Conservation (phyloP, 2,329 filamentous ascomycete species). For the Trichoderma simmonsii region DNA sequence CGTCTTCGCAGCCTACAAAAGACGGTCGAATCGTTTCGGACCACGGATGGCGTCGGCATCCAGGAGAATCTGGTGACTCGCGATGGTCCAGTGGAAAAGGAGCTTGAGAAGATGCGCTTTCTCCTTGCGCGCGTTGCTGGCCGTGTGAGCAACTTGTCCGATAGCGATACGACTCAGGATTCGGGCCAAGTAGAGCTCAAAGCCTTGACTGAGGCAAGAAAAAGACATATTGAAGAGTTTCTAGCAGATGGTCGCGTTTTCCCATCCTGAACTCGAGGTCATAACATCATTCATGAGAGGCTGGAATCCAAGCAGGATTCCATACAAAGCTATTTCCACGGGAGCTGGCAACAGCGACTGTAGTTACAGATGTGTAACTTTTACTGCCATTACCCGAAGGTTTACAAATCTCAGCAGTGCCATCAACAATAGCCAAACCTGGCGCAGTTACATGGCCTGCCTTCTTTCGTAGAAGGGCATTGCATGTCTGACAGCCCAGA, state of each 20-base stretch:
- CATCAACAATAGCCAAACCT: not conserved
- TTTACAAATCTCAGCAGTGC: not conserved
- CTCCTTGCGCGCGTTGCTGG: slow-evolving; percentile 59
- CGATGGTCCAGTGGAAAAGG: slow-evolving; percentile 61
- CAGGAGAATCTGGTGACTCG: slow-evolving; percentile 67
- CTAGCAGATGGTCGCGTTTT: slow-evolving; percentile 31
- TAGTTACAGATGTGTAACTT: not conserved
- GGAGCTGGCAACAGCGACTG: not conserved
- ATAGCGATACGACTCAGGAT: slow-evolving; percentile 19
- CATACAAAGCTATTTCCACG: no score
- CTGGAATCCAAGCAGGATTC: not conserved
- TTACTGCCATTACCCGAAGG: not conserved
- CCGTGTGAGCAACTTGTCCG: slow-evolving; percentile 43
- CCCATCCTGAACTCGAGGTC: slow-evolving; percentile 17
- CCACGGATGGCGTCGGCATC: slow-evolving; percentile 36
- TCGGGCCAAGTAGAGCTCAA: slow-evolving; percentile 28
- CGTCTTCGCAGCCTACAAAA: slow-evolving; percentile 48
- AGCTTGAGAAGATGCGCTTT: slow-evolving; percentile 64
- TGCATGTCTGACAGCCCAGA: not conserved
- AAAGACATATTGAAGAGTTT: slow-evolving; percentile 41
- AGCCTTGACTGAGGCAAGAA: slow-evolving; percentile 39
- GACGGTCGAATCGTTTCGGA: slow-evolving; percentile 45
- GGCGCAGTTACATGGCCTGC: not conserved
- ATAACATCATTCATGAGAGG: no score
- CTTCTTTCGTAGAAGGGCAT: not conserved